Evolutionary conservation across 2,329 filamentous ascomycete genomes (phyloP), one percentile per base, ranked within the genome.

Genomic region (Aspergillus sp.): DNA sequence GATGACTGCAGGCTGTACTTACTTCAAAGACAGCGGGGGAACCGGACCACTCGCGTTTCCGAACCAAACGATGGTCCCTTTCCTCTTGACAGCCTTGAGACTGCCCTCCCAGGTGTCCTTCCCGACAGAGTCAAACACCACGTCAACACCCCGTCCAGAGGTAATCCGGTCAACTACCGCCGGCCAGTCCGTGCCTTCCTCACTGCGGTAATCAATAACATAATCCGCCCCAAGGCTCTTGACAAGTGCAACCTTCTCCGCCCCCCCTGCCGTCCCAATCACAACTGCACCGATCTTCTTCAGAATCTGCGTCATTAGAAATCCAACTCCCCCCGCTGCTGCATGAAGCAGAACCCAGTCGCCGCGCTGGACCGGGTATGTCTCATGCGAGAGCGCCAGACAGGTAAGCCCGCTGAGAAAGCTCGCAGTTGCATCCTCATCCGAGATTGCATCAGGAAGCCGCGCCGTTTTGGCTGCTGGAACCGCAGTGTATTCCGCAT

Each of bases 321-420:
- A 77, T 0, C 90, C 90, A 0, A 91, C 90, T 13, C 92, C 92
- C 15, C 92, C 92, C 0, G 91, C 91, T 0, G 92, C 92, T 0
- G 92, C 91, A 66, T 95, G 91, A 13, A 96, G 85, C 3, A 96
- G 83, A 0, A 91, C 82, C 86, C 89, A 95, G 65, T 96, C 90
- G 1, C 88, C 90, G 63, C 85, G 81, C 71, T 91, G 80, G 6
- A 93, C 90, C 0, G 80, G 68, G 62, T 89, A 81, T 4, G 89
- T 85, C 71, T 96, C 91, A 55, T 88, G 85, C 58, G 91, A 84
- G 26, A 96, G 81, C 0, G 90, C 90, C 65, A 95, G 80, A 0
- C 91, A 91, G 2, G 92, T 96, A 36, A 96, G 78, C 1, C 90
- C 92, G 72, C 96, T 93, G 8, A 96, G 78, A n/a, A 91, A 76